Evolutionary conservation across 306 rosid genomes (phyloP), one percentile per base, ranked within the genome.

Genomic region (Prunus mongolica): DNA sequence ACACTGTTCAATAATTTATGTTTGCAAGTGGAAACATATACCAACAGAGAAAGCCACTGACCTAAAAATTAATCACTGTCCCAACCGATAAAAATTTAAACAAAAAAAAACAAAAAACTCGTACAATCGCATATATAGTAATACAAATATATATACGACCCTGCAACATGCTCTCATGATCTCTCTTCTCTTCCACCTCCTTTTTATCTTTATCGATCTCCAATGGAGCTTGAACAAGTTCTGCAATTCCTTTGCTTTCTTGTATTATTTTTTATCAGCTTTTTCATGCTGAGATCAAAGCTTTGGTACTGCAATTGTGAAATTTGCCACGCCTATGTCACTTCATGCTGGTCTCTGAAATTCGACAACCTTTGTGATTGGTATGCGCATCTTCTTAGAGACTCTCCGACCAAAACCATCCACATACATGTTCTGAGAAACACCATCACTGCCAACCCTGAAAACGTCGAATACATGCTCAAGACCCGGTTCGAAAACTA

Each of bases 311-410:
- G 97, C 54, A 60, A 73, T 76, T 92, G 97, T 51, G 85, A 92
- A 45, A 87, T 84, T 3, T 92, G 97, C 57, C 82, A 72, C 6
- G 38, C 87, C 45, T 92, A 88, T 71, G 74, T 92, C 20, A 74
- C 86, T 15, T 85, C 93, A 2, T 79, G 86, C 51, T 92, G 97
- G 97, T 78, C 91, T 8, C 75, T 79, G 27, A 52, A 83, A 20
- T 92, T 90, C 74, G 65, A 45, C 2, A 92, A 92, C 15, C 93
- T 90, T 12, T 92, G 96, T 32, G 97, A 92, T 65, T 92, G 97
- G 97, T 90, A 84, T 18, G 45, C 97, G 4, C 81, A 90, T 66
- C 93, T 90, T 27, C 87, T 92, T n/a, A 69, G 7, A 66, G 78
- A 57, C 4, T 90, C 97, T 1, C 92, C 92, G 1, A 75, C 76